Evolutionary conservation across 2,329 filamentous ascomycete species (phyloP), one percentile per base, ranked within the genome.

Genomic region (Plectosphaerella sp.): DNA sequence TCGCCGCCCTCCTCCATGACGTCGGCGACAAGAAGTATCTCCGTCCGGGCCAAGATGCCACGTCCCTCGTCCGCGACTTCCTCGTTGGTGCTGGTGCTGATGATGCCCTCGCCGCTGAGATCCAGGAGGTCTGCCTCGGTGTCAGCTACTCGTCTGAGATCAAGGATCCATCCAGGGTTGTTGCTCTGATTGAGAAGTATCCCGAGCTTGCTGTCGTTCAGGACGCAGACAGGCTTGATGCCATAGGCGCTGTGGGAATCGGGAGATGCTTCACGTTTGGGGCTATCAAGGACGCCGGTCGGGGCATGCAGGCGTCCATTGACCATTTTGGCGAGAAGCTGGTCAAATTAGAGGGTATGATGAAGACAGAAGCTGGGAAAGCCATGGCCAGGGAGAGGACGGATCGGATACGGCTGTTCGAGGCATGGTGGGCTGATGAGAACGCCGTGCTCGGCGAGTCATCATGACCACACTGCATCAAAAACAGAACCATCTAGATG

Each of bases 151-250:
- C 82, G 3, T 78, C 80, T 58, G 92, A 97, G 69, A 74, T 82
- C 47, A 81, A 80, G 60, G 76, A 91, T 62, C 86, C 87, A 1
- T 71, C 69, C 6, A 69, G 72, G 12, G 84, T 90, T 9, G 68
- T 68, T n/a, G 68, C 72, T 2, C 74, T 92, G n/a, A 74, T 95
- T n/a, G 65, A 64, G 6, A 63, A 71, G 28, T 75, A 88, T 65
- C 89, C 89, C 1, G 90, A 94, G 67, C 73, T 94, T 35, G 91
- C 83, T 0, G 82, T 96, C 47, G 91, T 97, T 33, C 92, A 97
- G 71, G 93, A 97, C 68, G 92, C 92, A 4, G 93, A 97, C 72
- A 79, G 92, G 7, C 75, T 97, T n/a, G 93, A 97, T 70, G 89
- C 91, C 4, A 85, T 97, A 48, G 93, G 92, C 1, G 90, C 89